Evolutionary conservation across 805 yeast species (phyloP), one percentile per base, ranked within the genome.

Genomic region (Candida taoyuanica): DNA sequence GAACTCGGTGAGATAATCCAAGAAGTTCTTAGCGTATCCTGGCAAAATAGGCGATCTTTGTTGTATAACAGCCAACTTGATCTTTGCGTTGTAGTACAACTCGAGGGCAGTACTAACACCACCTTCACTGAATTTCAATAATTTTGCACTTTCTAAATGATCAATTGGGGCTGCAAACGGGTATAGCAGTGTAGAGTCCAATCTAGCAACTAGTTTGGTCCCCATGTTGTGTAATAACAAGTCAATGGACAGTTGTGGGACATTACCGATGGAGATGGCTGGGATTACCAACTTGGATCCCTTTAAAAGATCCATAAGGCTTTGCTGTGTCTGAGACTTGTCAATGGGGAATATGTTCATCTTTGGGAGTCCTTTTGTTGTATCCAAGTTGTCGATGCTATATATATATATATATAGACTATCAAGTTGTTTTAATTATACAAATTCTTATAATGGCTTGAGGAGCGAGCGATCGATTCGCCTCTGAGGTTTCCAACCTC

Each of bases 101-200:
- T 89, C 96, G 20, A 85, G 55, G 0, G 83, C 76, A 1, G 84
- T 74, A 0, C 83, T 69, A 4, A 84, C 74, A 0, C 83, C 69
- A 4, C 76, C 58, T n/a, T 54, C 13, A 5, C 46, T 7, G 6
- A 18, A 28, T 14, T n/a, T 13, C n/a, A 15, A 8, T 8, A 15
- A 26, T 39, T 50, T 24, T 46, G 49, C 5, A 8, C 26, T 23
- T 2, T 37, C 42, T 0, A 59, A 54, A 40, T 64, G 65, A 53
- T 87, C 96, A 11, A 72, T 63, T 2, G 96, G 94, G 0, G 95
- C 83, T 0, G 81, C 79, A 62, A 91, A 86, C 3, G 98, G 96
- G 53, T 83, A 85, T 7, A 88, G 59, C 46, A 67, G 74, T 3
- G 64, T 58, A 36, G 78, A 79, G 50, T 83, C 82, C 20, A 89